phyloP scores from a whole-genome alignment of 345 rosid genomes.

The Eucalyptus curtisii region DNA sequence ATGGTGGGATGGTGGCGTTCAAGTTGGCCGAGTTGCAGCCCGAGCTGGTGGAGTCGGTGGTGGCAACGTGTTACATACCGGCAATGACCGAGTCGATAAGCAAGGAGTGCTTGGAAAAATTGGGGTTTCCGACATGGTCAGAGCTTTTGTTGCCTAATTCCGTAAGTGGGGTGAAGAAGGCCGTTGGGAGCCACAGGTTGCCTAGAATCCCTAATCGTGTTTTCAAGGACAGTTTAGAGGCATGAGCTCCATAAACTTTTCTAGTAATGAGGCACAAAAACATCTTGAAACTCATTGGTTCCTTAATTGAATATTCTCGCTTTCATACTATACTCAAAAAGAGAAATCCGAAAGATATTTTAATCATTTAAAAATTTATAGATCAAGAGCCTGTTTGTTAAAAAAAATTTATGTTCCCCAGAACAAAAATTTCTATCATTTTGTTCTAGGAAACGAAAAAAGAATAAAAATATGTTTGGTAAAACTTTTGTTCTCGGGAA shows the following conservation, averaged over 20 bases:
- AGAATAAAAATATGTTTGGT: no score
- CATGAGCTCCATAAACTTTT: neutral
- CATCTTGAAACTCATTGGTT: neutral
- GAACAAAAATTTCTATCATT: no score
- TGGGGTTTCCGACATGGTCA: constrained; percentile 12
- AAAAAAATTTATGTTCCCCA: no score
- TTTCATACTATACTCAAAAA: neutral
- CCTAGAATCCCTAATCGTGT: constrained; percentile 8
- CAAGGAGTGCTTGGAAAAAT: neutral
- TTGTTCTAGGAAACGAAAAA: no score
- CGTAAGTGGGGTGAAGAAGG: neutral
- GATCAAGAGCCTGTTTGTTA: neutral
- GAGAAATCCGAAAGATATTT: neutral
- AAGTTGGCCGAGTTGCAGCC: constrained; percentile 27
- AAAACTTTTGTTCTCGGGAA: no score
- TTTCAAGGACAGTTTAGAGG: constrained; percentile 12
- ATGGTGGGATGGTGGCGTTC: constrained; percentile 35
- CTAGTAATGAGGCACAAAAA: neutral
- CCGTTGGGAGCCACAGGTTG: neutral
- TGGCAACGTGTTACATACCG: constrained; percentile 7
- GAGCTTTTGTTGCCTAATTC: constrained; percentile 22
- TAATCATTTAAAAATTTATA: no score
- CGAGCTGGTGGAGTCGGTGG: constrained; percentile 26
- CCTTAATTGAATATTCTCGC: neutral
- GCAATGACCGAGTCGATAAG: constrained; percentile 22